Percentiles rank a stretch among this genome's conserved stretches.
Conservation (phyloP, 768 basidiomycete species). For the Bullera alba region DNA sequence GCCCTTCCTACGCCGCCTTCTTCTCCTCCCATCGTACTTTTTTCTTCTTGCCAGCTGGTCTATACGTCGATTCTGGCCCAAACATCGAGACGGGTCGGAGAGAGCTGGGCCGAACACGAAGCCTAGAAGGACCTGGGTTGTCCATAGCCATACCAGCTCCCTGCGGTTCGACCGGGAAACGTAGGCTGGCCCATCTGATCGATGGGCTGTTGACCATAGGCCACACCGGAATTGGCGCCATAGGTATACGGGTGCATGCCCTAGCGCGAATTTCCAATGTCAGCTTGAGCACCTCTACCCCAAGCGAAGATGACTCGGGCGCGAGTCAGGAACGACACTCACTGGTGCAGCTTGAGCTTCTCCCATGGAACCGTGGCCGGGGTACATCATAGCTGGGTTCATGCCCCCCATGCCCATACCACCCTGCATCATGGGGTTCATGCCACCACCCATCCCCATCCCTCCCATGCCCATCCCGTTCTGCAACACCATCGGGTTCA, state of each 20-base stretch:
- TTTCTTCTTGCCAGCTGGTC: too few relatives aligned
- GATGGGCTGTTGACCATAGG: slow-evolving; percentile 32
- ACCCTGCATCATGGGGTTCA: slow-evolving; percentile 13
- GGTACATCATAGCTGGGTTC: slow-evolving; percentile 11
- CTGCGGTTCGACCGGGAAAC: slow-evolving; percentile 32
- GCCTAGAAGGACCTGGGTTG: slow-evolving; percentile 6
- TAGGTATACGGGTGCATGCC: slow-evolving; percentile 42
- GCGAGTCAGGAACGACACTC: too few relatives aligned
- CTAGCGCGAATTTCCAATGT: too few relatives aligned
- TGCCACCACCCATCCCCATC: slow-evolving; percentile 8
- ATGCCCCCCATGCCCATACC: slow-evolving; percentile 1
- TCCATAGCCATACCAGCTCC: slow-evolving; percentile 34
- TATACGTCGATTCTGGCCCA: too few relatives aligned
- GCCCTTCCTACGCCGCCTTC: too few relatives aligned
- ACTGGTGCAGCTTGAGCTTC: slow-evolving; percentile 39
- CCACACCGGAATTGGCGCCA: slow-evolving; percentile 30
- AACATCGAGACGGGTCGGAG: too few relatives aligned
- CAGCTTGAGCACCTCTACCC: neutral
- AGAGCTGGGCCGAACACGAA: too few relatives aligned
- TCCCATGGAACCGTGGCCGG: slow-evolving; percentile 13
- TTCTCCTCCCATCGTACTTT: too few relatives aligned
- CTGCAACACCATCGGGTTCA: too few relatives aligned
- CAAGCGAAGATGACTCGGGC: too few relatives aligned
- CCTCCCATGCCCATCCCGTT: neutral
- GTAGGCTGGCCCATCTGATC: slow-evolving; percentile 37